A percentile compares a stretch with the other conserved stretches of the same genome.
phyloP scores from a whole-genome alignment of 1,284 basidiomycete genomes.

The Pascua guehoae region DNA sequence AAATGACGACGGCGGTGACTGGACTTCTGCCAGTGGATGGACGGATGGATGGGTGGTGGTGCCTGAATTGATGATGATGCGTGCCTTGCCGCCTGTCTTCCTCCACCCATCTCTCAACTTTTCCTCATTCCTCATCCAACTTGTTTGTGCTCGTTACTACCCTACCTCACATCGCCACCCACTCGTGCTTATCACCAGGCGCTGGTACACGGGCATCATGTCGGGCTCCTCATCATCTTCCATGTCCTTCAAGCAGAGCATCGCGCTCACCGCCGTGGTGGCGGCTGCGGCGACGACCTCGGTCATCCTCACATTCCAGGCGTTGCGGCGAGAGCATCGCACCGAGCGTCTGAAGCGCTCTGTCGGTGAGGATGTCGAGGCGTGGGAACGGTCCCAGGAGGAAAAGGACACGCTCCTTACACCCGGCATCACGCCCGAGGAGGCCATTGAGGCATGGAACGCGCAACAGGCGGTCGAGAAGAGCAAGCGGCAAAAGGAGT shows the following conservation, averaged over 20 bases:
- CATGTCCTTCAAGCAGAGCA: conserved; percentile 24
- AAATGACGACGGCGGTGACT: too few species aligned
- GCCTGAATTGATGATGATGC: too few species aligned
- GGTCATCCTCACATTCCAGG: conserved; percentile 45
- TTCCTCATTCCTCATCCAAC: too few species aligned
- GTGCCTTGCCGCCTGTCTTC: too few species aligned
- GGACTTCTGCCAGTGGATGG: too few species aligned
- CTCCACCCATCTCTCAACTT: too few species aligned
- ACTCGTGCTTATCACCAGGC: too few species aligned
- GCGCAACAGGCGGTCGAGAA: conserved; percentile 19
- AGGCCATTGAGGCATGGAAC: neutral
- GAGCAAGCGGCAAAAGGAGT: conserved; percentile 17
- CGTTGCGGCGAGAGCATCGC: conserved; percentile 40
- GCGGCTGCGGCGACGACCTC: conserved; percentile 41
- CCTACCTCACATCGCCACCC: too few species aligned
- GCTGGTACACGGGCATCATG: too few species aligned
- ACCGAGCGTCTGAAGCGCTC: conserved; percentile 45
- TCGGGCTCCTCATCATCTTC: conserved; percentile 4
- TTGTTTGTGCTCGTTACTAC: too few species aligned
- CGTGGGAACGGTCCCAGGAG: conserved; percentile 31
- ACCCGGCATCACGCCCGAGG: neutral
- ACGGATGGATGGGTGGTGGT: too few species aligned
- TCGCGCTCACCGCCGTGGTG: conserved; percentile 42
- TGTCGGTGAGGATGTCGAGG: conserved; percentile 46
- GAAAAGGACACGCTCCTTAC: neutral